These are phyloP conservation scores for Saccharomyces cerevisiae DNA, from an alignment of 805 yeast species.

Conservation along the genomic window DNA sequence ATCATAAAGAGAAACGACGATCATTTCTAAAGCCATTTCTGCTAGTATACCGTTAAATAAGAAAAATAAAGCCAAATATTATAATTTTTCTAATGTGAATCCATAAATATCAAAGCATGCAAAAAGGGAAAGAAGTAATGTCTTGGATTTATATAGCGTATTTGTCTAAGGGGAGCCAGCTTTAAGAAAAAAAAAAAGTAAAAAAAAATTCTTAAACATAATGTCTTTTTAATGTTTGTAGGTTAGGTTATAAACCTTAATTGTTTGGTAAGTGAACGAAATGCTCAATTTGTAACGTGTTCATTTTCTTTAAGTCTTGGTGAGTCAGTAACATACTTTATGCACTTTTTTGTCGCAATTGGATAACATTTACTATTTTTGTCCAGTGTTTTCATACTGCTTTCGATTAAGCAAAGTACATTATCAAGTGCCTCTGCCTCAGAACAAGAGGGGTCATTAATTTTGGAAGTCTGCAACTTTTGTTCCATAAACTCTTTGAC, in stretches of 20 bases:
- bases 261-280: neutral
- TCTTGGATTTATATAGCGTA: neutral
- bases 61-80: neutral
- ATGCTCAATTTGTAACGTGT: neutral
- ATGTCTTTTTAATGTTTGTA: neutral
- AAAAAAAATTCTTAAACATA: neutral
- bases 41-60: no score
- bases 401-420: neutral
- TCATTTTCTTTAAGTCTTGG: neutral
- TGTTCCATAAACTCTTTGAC: neutral
- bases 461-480: neutral
- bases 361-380: neutral
- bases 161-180: neutral
- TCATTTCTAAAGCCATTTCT: no score
- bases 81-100: neutral
- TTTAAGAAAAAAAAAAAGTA: neutral
- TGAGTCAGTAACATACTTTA: neutral
- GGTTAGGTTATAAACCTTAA: neutral
- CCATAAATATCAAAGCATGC: neutral
- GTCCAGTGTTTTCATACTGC: neutral
- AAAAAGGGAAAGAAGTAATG: neutral
- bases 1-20: no score
- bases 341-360: neutral
- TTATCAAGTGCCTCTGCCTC: neutral
- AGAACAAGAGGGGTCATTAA: neutral